phyloP scores from a whole-genome alignment of 768 basidiomycete species.

The Termitomyces eurrhizus region DNA sequence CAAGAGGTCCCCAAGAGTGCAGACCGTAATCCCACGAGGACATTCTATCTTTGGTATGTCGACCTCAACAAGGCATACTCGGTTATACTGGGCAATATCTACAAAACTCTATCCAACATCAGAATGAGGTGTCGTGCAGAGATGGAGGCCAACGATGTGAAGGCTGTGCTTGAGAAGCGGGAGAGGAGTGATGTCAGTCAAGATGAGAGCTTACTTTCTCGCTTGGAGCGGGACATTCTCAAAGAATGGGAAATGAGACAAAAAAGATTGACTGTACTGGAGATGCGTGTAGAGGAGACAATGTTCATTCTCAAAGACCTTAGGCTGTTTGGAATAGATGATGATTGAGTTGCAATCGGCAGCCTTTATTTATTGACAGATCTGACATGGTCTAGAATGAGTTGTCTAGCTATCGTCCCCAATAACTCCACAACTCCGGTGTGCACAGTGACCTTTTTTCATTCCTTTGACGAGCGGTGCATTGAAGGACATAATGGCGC shows the following conservation, averaged over 20 bases:
- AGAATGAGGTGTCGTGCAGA: constrained; percentile 70
- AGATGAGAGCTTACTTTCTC: constrained; percentile 62
- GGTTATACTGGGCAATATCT: constrained; percentile 69
- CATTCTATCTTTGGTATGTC: constrained; percentile 93
- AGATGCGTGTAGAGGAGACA: constrained; percentile 83
- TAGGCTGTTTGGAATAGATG: constrained; percentile 40
- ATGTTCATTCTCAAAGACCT: constrained; percentile 90
- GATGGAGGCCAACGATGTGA: constrained; percentile 57
- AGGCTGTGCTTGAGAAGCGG: constrained; percentile 74
- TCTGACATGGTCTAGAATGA: background rate
- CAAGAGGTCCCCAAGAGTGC: constrained; percentile 92
- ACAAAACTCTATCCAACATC: constrained; percentile 91
- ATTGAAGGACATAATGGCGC: background rate
- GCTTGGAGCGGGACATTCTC: constrained; percentile 74
- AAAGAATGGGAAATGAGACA: constrained; percentile 70
- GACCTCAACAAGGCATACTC: constrained; percentile 83
- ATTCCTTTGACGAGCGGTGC: background rate
- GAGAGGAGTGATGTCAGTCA: constrained; percentile 82
- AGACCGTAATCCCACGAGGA: constrained; percentile 84
- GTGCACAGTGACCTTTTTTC: background rate
- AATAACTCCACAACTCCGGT: background rate
- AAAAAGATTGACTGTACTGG: constrained; percentile 72
- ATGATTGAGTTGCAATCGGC: constrained; percentile 33
- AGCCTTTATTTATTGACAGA: background rate
- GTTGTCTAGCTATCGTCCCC: background rate